Percentiles rank a stretch among this genome's conserved stretches.
phyloP scores from a whole-genome alignment of 306 rosid genomes.

The Quercus gilva region DNA sequence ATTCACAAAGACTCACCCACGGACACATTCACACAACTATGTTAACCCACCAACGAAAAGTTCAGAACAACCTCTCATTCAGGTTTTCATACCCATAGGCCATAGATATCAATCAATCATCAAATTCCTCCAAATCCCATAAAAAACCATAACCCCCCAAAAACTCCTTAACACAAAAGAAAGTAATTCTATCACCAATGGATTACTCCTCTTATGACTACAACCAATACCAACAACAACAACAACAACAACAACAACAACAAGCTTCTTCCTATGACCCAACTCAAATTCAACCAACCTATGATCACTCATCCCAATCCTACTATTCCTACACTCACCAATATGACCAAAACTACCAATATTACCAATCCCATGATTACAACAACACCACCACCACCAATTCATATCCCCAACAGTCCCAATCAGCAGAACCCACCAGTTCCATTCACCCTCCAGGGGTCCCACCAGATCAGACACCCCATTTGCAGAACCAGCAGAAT shows the following conservation, averaged over 20 bases:
- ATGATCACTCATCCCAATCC: slow-evolving; percentile 18
- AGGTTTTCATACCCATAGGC: too few species aligned
- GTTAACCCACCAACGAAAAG: too few species aligned
- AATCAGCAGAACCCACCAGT: slow-evolving; percentile 19
- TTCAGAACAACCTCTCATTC: too few species aligned
- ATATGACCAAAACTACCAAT: slow-evolving; percentile 5
- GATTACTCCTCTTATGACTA: slow-evolving; percentile 25
- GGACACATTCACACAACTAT: too few species aligned
- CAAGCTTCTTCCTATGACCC: neutral
- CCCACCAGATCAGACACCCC: slow-evolving; percentile 8
- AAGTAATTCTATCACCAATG: neutral
- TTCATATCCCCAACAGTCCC: slow-evolving; percentile 16
- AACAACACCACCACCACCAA: neutral
- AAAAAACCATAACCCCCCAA: neutral
- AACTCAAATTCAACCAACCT: slow-evolving; percentile 24
- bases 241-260: neutral
- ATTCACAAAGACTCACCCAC: too few species aligned
- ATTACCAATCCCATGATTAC: slow-evolving; percentile 26
- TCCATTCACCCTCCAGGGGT: slow-evolving; percentile 47
- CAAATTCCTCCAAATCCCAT: too few species aligned
- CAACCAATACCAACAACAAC: slow-evolving; percentile 11
- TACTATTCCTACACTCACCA: slow-evolving; percentile 16
- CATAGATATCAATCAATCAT: too few species aligned
- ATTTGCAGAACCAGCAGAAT: slow-evolving; percentile 24
- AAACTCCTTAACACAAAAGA: too few species aligned